Evolutionary conservation across 768 basidiomycete species (phyloP), one percentile per base, ranked within the genome.

Genomic region (Russula earlei): DNA sequence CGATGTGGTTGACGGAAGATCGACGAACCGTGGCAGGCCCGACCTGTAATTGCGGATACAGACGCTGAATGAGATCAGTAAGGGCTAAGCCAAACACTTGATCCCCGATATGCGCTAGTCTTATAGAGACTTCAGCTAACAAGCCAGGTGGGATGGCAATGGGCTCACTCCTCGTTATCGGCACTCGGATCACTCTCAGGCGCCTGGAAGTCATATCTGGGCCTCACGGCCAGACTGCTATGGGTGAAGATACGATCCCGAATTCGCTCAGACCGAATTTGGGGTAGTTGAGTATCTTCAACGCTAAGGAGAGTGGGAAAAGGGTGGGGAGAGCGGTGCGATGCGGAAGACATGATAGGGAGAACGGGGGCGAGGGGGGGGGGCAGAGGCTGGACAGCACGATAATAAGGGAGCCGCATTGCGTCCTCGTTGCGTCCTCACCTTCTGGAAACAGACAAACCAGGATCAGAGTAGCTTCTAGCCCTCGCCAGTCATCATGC

Each of bases 91-190:
- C 27, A 19, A 56, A 37, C 1, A 45, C 55, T 19, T 43, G 49
- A 29, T 44, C 55, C 3, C 55, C 55, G 42, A 56, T 50, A 2
- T 56, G 55, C 25, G 6, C 42, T 19, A 56, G 41, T 38, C 55
- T 56, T 50, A 12, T 5, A 20, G 27, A 10, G 42, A 6, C 22
- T 12, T 50, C 14, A 45, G 41, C 9, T 17, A 20, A 9, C 17
- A n/a, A 11, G 3, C 7, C 6, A 5, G 22, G 15, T 5, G 9
- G 36, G 54, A 55, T n/a, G 12, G 31, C 8, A 24, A 29, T 6
- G 15, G 3, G 20, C 42, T 37, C 19, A 36, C 55, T 37, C 42
- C 24, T 56, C 55, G 17, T 50, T 44, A 49, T 56, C 55, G 11
- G 15, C 1, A 22, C 19, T 50, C 8, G 55, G 42, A 50, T 57